Evolutionary conservation across 306 rosid genomes (phyloP).

Genomic region (Cicer chorassanicum): DNA sequence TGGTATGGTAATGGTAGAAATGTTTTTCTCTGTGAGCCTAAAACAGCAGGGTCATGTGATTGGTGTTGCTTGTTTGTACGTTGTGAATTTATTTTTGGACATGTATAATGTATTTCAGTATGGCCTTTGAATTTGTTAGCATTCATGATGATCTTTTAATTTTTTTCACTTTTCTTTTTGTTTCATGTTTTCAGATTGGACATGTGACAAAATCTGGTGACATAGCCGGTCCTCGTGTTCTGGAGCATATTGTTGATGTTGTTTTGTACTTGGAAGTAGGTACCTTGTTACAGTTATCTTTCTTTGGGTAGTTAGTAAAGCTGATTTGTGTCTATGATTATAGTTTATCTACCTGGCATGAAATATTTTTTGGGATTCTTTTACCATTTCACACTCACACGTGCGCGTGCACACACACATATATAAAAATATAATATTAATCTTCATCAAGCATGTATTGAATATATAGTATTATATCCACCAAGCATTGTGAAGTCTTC

Average conservation of each 20-base stretch:
- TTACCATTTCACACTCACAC: neutral
- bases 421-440: neutral
- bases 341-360: conserved; percentile 23
- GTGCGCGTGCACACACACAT: no score
- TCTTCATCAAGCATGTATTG: conserved; percentile 26
- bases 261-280: conserved; percentile 95
- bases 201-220: conserved; percentile 94
- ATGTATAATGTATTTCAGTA: conserved; percentile 31
- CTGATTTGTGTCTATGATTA: conserved; percentile 38
- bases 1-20: conserved; percentile 25
- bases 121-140: conserved; percentile 33
- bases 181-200: conserved; percentile 69
- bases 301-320: conserved; percentile 42
- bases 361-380: conserved; percentile 19
- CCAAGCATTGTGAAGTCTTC: neutral
- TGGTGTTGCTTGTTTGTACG: conserved; percentile 26
- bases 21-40: conserved; percentile 5
- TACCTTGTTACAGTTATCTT: conserved; percentile 54
- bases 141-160: conserved; percentile 11
- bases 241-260: conserved; percentile 95
- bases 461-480: neutral
- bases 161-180: conserved; percentile 14
- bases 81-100: conserved; percentile 27
- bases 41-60: conserved; percentile 21
- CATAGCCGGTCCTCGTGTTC: conserved; percentile 89